Base-by-base conservation (phyloP, 192 early-diverging fungal species). In the Entophlyctis luteolus region DNA sequence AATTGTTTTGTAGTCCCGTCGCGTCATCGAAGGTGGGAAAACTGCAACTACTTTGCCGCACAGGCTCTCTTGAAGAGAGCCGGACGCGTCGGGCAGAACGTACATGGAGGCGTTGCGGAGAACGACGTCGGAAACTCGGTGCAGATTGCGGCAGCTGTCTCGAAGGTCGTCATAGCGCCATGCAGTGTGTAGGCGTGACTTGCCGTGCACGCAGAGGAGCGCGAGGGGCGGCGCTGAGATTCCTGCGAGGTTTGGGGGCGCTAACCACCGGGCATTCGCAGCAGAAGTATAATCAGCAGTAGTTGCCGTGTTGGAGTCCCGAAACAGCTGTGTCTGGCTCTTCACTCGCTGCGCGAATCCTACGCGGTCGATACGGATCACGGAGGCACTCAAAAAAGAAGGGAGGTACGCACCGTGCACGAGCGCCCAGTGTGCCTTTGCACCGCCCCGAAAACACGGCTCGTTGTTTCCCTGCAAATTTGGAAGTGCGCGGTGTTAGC, bases 381-480 rank as follows among this genome's bases (percentile, higher is more conserved):
- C n/a, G n/a, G n/a, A n/a, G n/a, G n/a, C n/a, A n/a, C n/a, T n/a
- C n/a, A n/a, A n/a, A n/a, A n/a, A n/a, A n/a, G n/a, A n/a, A n/a
- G n/a, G n/a, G n/a, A n/a, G n/a, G n/a, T n/a, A n/a, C 50, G 20
- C 25, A 63, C 69, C 69, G 48, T 71, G n/a, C 4, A 71, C 47
- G 3, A 71, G 16, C 23, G 59, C 48, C 69, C 69, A 71, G 39
- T 71, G 69, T 32, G 69, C 69, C 59, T 71, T 71, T 22, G 69
- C 10, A 4, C 69, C 69, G 14, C 59, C 48, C 35, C 63, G 60
- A 10, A 50, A 6, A 50, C 59, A 62, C 16, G 69, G 69, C 39
- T 71, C 69, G 36, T 71, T 10, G 34, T 71, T 71, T 28, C 69
- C 69, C n/a, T n/a, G n/a, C n/a, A n/a, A n/a, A n/a, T n/a, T n/a